Evolutionary conservation across 768 basidiomycete species (phyloP).

Genomic region (Hydnomerulius pinastri): DNA sequence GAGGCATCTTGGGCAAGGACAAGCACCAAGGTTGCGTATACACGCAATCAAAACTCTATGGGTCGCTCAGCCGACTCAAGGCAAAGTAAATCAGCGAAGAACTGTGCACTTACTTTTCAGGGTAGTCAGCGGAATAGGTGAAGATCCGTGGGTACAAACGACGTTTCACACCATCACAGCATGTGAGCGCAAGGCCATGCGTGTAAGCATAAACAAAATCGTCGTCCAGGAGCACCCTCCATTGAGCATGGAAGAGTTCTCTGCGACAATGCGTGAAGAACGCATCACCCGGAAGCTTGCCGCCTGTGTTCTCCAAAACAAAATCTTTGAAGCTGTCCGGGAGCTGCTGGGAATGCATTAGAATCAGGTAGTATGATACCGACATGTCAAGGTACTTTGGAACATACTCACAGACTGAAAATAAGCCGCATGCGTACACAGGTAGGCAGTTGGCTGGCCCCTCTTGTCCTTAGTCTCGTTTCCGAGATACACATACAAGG

Average conservation of each 20-base stretch:
- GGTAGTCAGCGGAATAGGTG: constrained; percentile 36
- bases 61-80: not conserved
- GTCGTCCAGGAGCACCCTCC: no score
- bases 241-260: constrained; percentile 16
- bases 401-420: constrained; percentile 9
- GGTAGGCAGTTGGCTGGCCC: constrained; percentile 11
- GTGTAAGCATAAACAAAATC: constrained; percentile 11
- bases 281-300: not conserved
- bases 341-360: no score
- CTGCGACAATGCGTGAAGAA: constrained; percentile 12
- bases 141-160: constrained; percentile 25
- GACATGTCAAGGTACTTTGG: no score
- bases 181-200: constrained; percentile 13
- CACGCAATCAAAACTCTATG: constrained; percentile 22
- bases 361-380: no score
- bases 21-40: constrained; percentile 21
- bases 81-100: not conserved
- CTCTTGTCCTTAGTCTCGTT: constrained; percentile 26
- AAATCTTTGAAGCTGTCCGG: constrained; percentile 17
- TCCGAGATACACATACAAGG: constrained; percentile 23
- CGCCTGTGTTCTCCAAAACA: not conserved
- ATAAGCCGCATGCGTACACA: constrained; percentile 13
- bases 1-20: constrained; percentile 31
- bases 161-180: constrained; percentile 7
- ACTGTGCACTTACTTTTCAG: constrained; percentile 33